Evolutionary conservation across 202 grass and related monocot species (phyloP).

Genomic region (Panicum virgatum): DNA sequence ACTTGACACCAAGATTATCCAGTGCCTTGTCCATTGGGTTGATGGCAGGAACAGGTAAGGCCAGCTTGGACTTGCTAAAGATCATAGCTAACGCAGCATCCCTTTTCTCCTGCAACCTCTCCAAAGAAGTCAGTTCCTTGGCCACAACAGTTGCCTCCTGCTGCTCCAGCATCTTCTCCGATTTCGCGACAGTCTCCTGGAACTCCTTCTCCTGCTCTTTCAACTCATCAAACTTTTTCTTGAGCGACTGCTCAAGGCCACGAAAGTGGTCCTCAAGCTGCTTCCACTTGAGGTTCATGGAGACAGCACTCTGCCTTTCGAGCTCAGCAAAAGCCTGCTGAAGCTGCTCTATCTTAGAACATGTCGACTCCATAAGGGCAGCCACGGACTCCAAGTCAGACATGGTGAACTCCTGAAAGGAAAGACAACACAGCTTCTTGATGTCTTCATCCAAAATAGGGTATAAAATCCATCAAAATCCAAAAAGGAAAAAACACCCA

Average conservation of each 20-base stretch:
- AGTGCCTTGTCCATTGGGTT: constrained; percentile 32
- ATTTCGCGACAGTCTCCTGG: constrained; percentile 43
- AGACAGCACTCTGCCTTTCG: constrained; percentile 70
- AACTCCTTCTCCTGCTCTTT: constrained; percentile 83
- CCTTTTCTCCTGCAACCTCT: constrained; percentile 83
- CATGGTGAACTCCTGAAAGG: constrained; percentile 41
- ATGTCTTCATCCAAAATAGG: not conserved
- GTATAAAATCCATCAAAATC: not conserved
- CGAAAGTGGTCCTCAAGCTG: constrained; percentile 94
- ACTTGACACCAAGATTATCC: constrained; percentile 36
- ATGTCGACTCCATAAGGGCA: constrained; percentile 82
- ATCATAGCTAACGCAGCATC: constrained; percentile 76
- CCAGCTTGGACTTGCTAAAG: constrained; percentile 66
- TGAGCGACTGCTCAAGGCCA: constrained; percentile 82
- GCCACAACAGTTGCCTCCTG: constrained; percentile 65
- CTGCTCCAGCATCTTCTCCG: constrained; percentile 67
- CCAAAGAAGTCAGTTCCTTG: constrained; percentile 86
- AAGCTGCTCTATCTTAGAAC: constrained; percentile 80
- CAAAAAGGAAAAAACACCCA: not conserved
- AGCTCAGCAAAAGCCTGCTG: constrained; percentile 80
- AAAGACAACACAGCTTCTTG: not conserved
- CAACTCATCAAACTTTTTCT: constrained; percentile 74
- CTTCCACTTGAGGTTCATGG: constrained; percentile 94
- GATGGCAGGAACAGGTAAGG: constrained; percentile 37
- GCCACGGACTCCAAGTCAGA: constrained; percentile 65